Conservation (phyloP, 148 eudicot species). For the Camellia granthamiana region DNA sequence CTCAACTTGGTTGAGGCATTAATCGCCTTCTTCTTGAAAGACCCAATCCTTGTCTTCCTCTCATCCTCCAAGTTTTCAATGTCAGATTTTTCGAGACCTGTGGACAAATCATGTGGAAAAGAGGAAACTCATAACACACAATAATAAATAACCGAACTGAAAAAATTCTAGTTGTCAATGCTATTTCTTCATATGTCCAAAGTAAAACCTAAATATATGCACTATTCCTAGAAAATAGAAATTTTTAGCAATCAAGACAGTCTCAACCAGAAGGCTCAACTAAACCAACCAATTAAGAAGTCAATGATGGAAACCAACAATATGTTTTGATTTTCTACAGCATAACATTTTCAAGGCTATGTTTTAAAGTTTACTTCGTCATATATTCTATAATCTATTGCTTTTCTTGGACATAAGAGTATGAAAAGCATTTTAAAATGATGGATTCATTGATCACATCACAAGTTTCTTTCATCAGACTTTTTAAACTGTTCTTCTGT, state of each 20-base stretch:
- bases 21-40: constrained; percentile 72
- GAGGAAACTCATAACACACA: not conserved
- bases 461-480: not conserved
- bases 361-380: not conserved
- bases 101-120: not conserved
- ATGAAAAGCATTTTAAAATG: not conserved
- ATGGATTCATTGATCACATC: not conserved
- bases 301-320: not conserved
- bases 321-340: not conserved
- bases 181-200: not conserved
- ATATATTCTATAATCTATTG: not conserved
- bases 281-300: not conserved
- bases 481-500: not conserved
- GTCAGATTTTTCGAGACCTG: constrained; percentile 54
- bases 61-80: constrained; percentile 56
- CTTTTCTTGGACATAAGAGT: not conserved
- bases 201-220: not conserved
- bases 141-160: not conserved
- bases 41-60: constrained; percentile 58
- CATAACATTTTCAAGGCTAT: not conserved
- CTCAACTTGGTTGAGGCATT: constrained; percentile 61
- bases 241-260: not conserved
- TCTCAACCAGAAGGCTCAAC: not conserved
- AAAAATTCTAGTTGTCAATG: not conserved
- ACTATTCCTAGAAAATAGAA: not conserved